Percentiles rank a stretch among this genome's conserved stretches.
Evolutionary conservation across 352 stramenopile species (phyloP).

Genomic region (Phytophthora hibernalis): DNA sequence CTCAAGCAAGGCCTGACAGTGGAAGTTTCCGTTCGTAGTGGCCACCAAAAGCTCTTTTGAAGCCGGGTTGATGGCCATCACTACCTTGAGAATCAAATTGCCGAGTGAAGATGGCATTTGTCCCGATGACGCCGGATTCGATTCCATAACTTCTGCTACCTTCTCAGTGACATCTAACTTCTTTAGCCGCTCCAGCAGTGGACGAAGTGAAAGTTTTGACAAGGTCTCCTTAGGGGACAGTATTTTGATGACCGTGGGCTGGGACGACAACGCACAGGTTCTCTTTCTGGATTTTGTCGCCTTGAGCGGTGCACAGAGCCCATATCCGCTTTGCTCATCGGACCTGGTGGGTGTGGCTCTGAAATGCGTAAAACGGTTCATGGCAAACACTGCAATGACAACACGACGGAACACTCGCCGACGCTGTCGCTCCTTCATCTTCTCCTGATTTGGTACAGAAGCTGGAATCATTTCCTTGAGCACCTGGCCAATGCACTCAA

Average conservation of each 20-base stretch:
- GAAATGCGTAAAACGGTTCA: constrained; percentile 63
- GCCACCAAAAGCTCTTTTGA: constrained; percentile 48
- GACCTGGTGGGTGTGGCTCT: not conserved
- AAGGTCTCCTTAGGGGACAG: constrained; percentile 39
- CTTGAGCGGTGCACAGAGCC: constrained; percentile 52
- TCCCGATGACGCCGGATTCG: not conserved
- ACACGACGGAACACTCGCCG: constrained; percentile 53
- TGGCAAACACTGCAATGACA: constrained; percentile 71
- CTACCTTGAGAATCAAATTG: constrained; percentile 49
- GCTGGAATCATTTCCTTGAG: constrained; percentile 62
- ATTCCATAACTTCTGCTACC: constrained; percentile 40
- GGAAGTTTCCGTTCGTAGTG: constrained; percentile 53
- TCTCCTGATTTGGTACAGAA: constrained; percentile 16
- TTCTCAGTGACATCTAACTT: constrained; percentile 42
- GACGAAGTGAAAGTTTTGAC: constrained; percentile 37
- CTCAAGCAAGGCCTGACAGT: constrained; percentile 63
- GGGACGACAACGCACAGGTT: constrained; percentile 17
- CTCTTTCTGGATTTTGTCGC: constrained; percentile 25
- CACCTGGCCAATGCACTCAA: constrained; percentile 71
- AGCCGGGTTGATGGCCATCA: constrained; percentile 50
- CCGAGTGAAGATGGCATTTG: constrained; percentile 35
- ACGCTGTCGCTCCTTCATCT: constrained; percentile 16
- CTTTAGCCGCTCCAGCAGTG: constrained; percentile 48
- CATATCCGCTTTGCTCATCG: constrained; percentile 35
- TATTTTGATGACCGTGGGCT: constrained; percentile 60